phyloP scores from a whole-genome alignment of 139 green algal species.

The Volvox reticuliferus region DNA sequence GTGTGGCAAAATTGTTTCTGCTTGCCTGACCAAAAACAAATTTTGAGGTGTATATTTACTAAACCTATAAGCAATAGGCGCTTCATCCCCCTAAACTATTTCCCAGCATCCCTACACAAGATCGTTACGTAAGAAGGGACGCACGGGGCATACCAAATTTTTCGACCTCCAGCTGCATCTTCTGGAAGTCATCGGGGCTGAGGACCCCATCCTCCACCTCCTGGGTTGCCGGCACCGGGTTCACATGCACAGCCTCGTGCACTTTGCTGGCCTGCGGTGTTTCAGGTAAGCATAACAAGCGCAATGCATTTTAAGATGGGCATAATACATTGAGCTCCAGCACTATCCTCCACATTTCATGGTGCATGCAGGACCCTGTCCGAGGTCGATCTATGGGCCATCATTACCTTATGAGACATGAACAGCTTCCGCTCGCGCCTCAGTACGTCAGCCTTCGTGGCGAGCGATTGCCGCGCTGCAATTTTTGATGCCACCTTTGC shows the following conservation, averaged over 20 bases:
- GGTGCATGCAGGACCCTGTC: too few species aligned
- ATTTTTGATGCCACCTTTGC: background rate
- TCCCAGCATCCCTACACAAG: too few species aligned
- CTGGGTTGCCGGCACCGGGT: background rate
- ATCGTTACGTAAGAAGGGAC: too few species aligned
- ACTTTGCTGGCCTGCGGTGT: constrained; percentile 42
- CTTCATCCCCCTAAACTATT: too few species aligned
- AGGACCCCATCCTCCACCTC: constrained; percentile 34
- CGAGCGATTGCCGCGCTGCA: background rate
- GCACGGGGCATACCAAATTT: constrained; percentile 62
- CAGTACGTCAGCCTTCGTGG: background rate
- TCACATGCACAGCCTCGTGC: constrained; percentile 20
- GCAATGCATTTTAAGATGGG: too few species aligned
- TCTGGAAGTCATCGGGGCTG: constrained; percentile 61
- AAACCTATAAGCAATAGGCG: too few species aligned
- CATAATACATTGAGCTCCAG: too few species aligned
- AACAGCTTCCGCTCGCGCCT: constrained; percentile 69
- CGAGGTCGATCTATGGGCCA: background rate
- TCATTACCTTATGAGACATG: constrained; percentile 73
- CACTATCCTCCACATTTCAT: too few species aligned
- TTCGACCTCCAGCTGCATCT: constrained; percentile 73
- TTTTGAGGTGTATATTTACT: too few species aligned
- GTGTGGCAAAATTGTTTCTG: too few species aligned
- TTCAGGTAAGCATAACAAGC: too few species aligned
- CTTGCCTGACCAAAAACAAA: too few species aligned